Evolutionary conservation across 2,329 filamentous ascomycete genomes (phyloP).

Genomic region (Aphanoascus verrucosus): DNA sequence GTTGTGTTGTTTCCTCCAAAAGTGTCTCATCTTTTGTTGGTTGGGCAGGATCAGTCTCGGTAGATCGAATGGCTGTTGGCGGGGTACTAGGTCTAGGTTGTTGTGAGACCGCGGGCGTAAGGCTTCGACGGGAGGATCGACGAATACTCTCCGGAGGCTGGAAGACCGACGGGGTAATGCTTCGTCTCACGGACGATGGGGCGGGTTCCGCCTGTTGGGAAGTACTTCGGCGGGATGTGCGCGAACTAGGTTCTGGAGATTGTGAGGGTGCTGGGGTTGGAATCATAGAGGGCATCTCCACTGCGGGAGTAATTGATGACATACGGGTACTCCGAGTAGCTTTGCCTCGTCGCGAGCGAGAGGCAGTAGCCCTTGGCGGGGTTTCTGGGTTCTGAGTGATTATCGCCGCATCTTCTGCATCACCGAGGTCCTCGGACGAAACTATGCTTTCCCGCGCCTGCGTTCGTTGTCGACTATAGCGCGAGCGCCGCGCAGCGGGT

Average conservation of each 20-base stretch:
- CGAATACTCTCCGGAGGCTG: constrained; percentile 27
- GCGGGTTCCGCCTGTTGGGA: constrained; percentile 21
- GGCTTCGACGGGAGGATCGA: background rate
- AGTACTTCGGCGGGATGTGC: constrained; percentile 22
- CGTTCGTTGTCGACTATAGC: constrained; percentile 20
- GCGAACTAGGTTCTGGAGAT: constrained; percentile 42
- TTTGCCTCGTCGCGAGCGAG: constrained; percentile 60
- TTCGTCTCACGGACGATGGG: constrained; percentile 19
- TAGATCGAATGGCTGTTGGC: background rate
- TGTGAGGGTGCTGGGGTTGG: constrained; percentile 43
- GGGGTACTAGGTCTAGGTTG: background rate
- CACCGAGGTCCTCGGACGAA: constrained; percentile 51
- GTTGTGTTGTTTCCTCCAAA: background rate
- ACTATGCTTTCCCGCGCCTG: constrained; percentile 42
- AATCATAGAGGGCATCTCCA: constrained; percentile 32
- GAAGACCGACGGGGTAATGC: constrained; percentile 4
- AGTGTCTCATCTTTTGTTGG: background rate
- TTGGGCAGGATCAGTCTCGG: background rate
- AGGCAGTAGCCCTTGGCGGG: constrained; percentile 29
- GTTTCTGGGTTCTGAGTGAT: constrained; percentile 36
- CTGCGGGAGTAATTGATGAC: constrained; percentile 32
- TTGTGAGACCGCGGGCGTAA: background rate
- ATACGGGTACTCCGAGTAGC: constrained; percentile 30
- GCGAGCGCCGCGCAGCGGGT: constrained; percentile 20
- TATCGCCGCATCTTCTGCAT: constrained; percentile 39